Conservation (phyloP, 2,329 filamentous ascomycete species). For the Ploettnerulaceae sp. region DNA sequence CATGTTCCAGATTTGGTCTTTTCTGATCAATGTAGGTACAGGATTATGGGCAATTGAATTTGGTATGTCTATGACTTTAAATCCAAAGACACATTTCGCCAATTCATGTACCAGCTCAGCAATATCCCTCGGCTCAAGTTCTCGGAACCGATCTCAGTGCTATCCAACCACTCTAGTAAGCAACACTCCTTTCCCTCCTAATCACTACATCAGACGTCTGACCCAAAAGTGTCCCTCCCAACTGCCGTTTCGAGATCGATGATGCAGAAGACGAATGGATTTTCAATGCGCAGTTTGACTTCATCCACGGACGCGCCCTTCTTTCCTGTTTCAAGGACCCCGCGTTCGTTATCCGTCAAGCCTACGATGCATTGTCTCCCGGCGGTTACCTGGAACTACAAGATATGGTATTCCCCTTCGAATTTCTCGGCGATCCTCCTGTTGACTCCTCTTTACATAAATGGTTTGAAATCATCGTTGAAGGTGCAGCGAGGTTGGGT, state of each 20-base stretch:
- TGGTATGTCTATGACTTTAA: too few relatives aligned
- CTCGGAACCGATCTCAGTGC: slow-evolving; percentile 31
- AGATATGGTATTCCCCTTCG: slow-evolving; percentile 5
- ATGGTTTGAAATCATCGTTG: slow-evolving; percentile 6
- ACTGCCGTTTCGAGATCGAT: slow-evolving; percentile 59
- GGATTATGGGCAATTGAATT: slow-evolving; percentile 38
- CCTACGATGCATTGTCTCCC: slow-evolving; percentile 2
- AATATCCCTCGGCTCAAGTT: slow-evolving; percentile 29
- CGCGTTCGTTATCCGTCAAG: background rate
- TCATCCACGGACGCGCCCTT: slow-evolving; percentile 19
- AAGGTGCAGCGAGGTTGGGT: slow-evolving; percentile 4
- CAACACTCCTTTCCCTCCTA: background rate
- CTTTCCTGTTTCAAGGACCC: slow-evolving; percentile 10
- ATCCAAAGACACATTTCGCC: too few relatives aligned
- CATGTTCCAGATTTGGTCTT: too few relatives aligned
- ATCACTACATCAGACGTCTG: too few relatives aligned
- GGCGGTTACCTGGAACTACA: slow-evolving; percentile 13
- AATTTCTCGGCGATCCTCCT: slow-evolving; percentile 2
- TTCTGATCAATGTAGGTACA: too few relatives aligned
- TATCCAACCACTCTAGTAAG: slow-evolving; percentile 36
- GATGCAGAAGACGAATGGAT: slow-evolving; percentile 39
- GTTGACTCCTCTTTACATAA: slow-evolving; percentile 4
- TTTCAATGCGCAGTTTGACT: slow-evolving; percentile 24
- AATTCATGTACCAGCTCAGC: slow-evolving; percentile 5
- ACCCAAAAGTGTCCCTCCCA: slow-evolving; percentile 43